Percentiles rank a stretch among this genome's conserved stretches.
Conservation (phyloP, 805 yeast genomes). For the Suhomyces kilbournensis region DNA sequence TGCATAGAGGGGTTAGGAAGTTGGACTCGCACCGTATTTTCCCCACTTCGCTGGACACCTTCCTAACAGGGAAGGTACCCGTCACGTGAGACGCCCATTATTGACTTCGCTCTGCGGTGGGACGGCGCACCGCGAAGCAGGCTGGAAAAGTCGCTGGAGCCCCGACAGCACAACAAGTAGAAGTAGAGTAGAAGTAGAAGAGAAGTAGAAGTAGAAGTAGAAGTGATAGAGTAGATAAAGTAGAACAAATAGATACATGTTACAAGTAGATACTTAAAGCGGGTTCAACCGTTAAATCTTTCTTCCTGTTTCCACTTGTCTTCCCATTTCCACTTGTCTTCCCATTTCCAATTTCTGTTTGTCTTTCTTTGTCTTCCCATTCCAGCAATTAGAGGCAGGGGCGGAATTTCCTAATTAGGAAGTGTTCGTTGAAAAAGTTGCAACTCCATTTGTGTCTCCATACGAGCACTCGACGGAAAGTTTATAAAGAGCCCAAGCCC, state of each 20-base stretch:
- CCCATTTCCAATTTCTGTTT: no score
- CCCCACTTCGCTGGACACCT: background rate
- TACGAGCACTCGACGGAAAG: background rate
- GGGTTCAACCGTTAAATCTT: no score
- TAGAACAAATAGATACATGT: no score
- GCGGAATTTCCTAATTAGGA: conserved; percentile 5
- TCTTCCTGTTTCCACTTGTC: no score
- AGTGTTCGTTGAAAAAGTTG: background rate
- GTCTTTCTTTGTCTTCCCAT: background rate
- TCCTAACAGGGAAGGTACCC: background rate
- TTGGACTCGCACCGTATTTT: background rate
- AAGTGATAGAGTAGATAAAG: no score
- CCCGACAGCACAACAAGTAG: no score
- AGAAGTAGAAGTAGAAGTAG: no score
- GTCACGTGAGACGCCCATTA: background rate
- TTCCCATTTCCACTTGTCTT: no score
- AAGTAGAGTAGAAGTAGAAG: no score
- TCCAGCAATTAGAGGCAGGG: conserved; percentile 1
- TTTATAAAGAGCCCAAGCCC: background rate
- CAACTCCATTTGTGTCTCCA: background rate
- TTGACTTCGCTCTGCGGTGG: background rate
- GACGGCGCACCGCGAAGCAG: no score
- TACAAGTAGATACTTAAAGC: no score
- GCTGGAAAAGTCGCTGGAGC: no score
- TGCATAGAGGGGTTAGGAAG: background rate